Percentiles rank a stretch among this genome's conserved stretches.
phyloP scores from a whole-genome alignment of 139 green algal genomes.

The Desmodesmus armatus region DNA sequence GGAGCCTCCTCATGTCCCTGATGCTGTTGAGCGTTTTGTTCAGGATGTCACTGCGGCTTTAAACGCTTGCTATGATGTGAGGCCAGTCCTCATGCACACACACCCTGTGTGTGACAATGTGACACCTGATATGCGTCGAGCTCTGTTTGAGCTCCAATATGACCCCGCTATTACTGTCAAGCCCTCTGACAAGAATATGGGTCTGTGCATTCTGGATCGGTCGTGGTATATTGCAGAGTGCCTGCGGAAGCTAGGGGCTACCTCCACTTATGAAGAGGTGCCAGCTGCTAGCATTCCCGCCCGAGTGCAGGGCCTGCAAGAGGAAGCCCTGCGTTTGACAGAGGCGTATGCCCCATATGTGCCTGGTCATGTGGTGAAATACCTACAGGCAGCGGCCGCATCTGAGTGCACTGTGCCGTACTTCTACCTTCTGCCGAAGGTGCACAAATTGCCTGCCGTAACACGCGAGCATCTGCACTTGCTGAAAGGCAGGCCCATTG shows the following conservation, averaged over 20 bases:
- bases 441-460: conserved; percentile 3
- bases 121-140: conserved; percentile 13
- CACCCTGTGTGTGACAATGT: not conserved
- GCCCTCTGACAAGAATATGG: conserved; percentile 25
- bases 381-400: not conserved
- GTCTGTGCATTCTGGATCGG: not conserved
- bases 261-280: not conserved
- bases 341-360: not conserved
- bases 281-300: not conserved
- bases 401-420: not conserved
- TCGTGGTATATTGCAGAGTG: not conserved
- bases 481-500: conserved; percentile 20
- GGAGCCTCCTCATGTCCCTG: not conserved
- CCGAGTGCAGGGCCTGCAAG: not conserved
- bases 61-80: not conserved
- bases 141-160: not conserved
- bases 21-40: not conserved
- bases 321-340: not conserved
- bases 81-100: not conserved
- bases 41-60: not conserved
- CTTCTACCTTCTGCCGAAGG: conserved; percentile 15
- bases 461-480: not conserved
- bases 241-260: not conserved
- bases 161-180: not conserved
- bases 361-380: not conserved